Evolutionary conservation across 2,329 filamentous ascomycete species (phyloP).

Genomic region (Colletotrichum lini): DNA sequence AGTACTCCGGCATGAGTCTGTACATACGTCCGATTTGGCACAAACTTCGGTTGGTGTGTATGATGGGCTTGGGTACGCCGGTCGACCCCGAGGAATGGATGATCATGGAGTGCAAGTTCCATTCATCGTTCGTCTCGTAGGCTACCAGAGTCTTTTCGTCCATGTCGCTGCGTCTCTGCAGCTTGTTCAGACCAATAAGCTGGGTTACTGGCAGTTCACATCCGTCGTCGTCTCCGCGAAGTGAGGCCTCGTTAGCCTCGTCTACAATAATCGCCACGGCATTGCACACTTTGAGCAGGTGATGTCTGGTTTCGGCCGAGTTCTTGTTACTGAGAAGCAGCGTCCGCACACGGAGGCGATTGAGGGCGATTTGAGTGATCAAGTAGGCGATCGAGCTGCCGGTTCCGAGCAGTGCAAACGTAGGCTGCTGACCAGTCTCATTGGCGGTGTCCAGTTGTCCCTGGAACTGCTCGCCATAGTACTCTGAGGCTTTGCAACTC

Average conservation of each 20-base stretch:
- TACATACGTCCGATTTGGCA: constrained; percentile 35
- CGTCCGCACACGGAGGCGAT: constrained; percentile 6
- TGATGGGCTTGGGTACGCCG: constrained; percentile 29
- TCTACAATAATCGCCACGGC: constrained; percentile 16
- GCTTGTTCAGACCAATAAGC: not conserved
- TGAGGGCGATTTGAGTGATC: constrained; percentile 26
- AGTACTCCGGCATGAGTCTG: constrained; percentile 26
- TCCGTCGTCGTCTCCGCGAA: not conserved
- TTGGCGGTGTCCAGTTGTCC: not conserved
- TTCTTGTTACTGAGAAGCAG: constrained; percentile 37
- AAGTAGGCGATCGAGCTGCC: constrained; percentile 27
- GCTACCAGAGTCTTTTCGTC: no score
- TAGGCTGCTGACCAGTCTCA: constrained; percentile 10
- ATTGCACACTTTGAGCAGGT: constrained; percentile 22
- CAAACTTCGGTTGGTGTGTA: constrained; percentile 30
- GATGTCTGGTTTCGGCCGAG: constrained; percentile 9
- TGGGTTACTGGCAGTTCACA: not conserved
- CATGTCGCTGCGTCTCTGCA: not conserved
- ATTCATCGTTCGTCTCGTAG: constrained; percentile 24
- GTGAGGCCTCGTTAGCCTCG: constrained; percentile 16
- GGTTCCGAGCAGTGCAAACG: constrained; percentile 22
- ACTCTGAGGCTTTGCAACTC: not conserved
- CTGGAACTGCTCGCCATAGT: constrained; percentile 1
- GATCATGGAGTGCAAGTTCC: constrained; percentile 35
- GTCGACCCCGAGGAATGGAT: constrained; percentile 38